Base-by-base conservation (phyloP, 2,329 filamentous ascomycete species). In the Fusarium sambucinum region DNA sequence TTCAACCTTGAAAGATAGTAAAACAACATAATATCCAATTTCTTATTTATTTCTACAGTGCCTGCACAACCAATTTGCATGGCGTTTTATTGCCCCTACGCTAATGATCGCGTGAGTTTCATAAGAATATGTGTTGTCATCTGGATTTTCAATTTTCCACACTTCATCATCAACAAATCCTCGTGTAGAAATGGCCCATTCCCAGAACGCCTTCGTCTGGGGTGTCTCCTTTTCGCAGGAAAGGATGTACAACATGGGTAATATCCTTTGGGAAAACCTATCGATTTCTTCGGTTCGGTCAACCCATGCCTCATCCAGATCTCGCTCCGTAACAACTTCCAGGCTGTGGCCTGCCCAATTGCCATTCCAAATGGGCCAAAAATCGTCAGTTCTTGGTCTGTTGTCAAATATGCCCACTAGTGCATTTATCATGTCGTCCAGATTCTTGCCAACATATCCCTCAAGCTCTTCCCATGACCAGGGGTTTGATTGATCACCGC, bases 301-400 rank as follows among this genome's bases (percentile, higher is more conserved):
- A 14, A 41, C 13, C 56, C 66, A 66, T 1, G 4, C 25, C 3
- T 2, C 9, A 19, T 50, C 53, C 2, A 41, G 14, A 4, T 21
- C 14, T 2, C 11, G 6, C 8, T 59, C 38, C 2, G 27, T 11
- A 5, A 68, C 53, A 13, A 62, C 29, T 4, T 68, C 66, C 9
- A 68, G 14, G 4, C 44, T 50, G 12, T 65, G 53, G 0, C 52
- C 46, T 2, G 64, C 60, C 66, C 66, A 69, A 3, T 38, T 40
- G 1, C 56, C 64, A 1, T 13, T 21, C 44, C 37, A 66, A 0
- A 69, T 68, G 1, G 40, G 53, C 41, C 55, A 47, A 19, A 65
- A 62, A 3, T 12, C 7, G 10, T 30, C 6, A 7, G 25, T 25
- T 25, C 25, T 7, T 25, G 25, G 25, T 25, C 25, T 25, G 25